Conservation (phyloP, 148 eudicot species). For the Silene uniflora region DNA sequence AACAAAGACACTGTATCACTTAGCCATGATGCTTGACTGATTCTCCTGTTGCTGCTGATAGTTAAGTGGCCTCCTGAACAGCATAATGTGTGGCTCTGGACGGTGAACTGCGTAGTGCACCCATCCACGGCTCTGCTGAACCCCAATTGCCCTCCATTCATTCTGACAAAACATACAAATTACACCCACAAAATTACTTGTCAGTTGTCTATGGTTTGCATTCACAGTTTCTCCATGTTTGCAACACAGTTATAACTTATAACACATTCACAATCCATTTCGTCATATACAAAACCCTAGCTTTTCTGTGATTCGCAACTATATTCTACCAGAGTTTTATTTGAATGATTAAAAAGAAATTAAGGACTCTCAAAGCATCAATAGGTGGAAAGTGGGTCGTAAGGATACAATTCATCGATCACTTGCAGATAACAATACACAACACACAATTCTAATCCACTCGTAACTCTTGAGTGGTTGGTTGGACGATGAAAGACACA, state of each 20-base stretch:
- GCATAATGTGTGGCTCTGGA: conserved; percentile 93
- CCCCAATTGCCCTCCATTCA: conserved; percentile 89
- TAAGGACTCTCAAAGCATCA: not conserved
- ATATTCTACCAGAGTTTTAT: not conserved
- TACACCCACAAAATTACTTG: not conserved
- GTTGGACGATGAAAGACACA: not conserved
- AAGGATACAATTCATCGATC: not conserved
- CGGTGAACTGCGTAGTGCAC: conserved; percentile 85
- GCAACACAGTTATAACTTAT: not conserved
- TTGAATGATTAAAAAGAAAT: not conserved
- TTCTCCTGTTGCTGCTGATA: conserved; percentile 75
- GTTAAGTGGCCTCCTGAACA: conserved; percentile 85
- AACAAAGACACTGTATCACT: conserved; percentile 32
- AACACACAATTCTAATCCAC: too few relatives aligned
- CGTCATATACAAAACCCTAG: not conserved
- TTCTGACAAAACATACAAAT: conserved; percentile 35
- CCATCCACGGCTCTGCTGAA: conserved; percentile 93
- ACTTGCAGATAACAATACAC: too few relatives aligned
- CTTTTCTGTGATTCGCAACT: not conserved
- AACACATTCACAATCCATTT: not conserved
- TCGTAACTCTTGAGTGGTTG: too few relatives aligned
- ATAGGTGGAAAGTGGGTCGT: not conserved
- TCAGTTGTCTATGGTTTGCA: not conserved
- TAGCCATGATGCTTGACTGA: conserved; percentile 43
- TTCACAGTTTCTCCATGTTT: not conserved